phyloP scores from a whole-genome alignment of 805 yeast species.

The Saccharomyces jurei region DNA sequence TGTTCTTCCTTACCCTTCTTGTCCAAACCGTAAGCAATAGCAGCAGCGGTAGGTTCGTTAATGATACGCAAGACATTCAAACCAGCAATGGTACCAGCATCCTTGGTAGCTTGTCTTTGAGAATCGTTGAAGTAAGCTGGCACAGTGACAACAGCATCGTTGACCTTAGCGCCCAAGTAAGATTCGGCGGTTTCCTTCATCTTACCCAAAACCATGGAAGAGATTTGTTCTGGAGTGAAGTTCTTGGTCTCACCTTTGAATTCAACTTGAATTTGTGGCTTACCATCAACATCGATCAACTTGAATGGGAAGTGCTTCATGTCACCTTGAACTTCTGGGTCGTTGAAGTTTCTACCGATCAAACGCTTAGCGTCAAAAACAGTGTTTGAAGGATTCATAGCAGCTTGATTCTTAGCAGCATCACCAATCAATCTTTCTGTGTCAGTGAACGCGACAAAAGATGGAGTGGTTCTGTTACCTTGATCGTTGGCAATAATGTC shows the following conservation, averaged over 20 bases:
- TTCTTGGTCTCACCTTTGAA: conserved; percentile 75
- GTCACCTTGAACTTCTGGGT: conserved; percentile 44
- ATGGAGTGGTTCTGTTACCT: conserved; percentile 97
- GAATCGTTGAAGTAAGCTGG: conserved; percentile 94
- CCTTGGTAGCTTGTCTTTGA: conserved; percentile 92
- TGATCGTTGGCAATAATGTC: conserved; percentile 93
- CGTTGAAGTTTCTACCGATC: conserved; percentile 57
- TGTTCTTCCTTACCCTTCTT: conserved; percentile 63
- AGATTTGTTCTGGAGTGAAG: conserved; percentile 89
- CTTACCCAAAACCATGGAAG: conserved; percentile 79
- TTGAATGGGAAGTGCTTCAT: conserved; percentile 78
- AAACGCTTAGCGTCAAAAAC: conserved; percentile 91
- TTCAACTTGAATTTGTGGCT: conserved; percentile 78
- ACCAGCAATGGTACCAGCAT: conserved; percentile 89
- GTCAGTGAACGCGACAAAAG: conserved; percentile 90
- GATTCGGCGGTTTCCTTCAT: conserved; percentile 90
- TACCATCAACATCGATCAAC: conserved; percentile 63
- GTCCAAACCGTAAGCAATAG: conserved; percentile 89
- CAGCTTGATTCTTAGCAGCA: conserved; percentile 96
- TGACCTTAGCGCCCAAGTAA: conserved; percentile 70
- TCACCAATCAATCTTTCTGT: conserved; percentile 92
- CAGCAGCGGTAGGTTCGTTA: conserved; percentile 91
- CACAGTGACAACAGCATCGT: conserved; percentile 85
- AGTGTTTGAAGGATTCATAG: conserved; percentile 85
- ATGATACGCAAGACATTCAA: conserved; percentile 84